Evolutionary conservation across 1,284 basidiomycete species (phyloP), one percentile per base, ranked within the genome.

Genomic region (Thecaphora thlaspeos): DNA sequence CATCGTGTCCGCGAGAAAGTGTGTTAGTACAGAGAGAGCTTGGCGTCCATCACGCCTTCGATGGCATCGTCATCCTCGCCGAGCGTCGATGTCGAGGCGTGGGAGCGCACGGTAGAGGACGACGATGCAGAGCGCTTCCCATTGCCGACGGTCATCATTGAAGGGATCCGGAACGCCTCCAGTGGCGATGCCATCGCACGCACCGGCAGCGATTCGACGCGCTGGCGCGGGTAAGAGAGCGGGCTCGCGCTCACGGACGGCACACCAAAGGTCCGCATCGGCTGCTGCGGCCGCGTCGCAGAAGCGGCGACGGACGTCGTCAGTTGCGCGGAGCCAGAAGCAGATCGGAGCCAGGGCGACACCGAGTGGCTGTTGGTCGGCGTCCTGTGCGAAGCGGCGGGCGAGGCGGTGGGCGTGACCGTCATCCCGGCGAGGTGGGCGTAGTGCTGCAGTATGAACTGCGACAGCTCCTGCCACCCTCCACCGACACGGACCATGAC

Each of bases 401-500:
- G 18, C 39, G 44, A 12, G 47, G 21, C 11, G 19, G 36, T 12
- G 26, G 40, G 19, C 23, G 41, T 22, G 30, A 34, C 18, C 5
- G 15, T 23, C 39, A 30, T 22, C 38, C 34, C 26, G 38, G 19
- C 54, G 4, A 68, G 48, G 40, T 61, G 61, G 4, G 43, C 43
- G 36, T 58, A 70, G 34, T 64, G 64, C 43, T 70, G 68, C 21
- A 41, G 55, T 14, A 67, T 48, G 37, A 71, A 62, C 38, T 71
- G 49, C n/a, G 70, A 67, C 7, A 77, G 64, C 53, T 77, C 75
- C 41, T 73, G 65, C 75, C 75, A 77, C 9, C 75, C 75, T n/a
- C 75, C 75, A 14, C 75, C 75, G 11, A 77, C 63, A 4, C 75
- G 53, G n/a, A 76, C 71, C 75, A 77, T 77, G 42, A 77, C 73